Evolutionary conservation across 75 land plant species (phyloP).

Genomic region (Selaginella moellendorffii): DNA sequence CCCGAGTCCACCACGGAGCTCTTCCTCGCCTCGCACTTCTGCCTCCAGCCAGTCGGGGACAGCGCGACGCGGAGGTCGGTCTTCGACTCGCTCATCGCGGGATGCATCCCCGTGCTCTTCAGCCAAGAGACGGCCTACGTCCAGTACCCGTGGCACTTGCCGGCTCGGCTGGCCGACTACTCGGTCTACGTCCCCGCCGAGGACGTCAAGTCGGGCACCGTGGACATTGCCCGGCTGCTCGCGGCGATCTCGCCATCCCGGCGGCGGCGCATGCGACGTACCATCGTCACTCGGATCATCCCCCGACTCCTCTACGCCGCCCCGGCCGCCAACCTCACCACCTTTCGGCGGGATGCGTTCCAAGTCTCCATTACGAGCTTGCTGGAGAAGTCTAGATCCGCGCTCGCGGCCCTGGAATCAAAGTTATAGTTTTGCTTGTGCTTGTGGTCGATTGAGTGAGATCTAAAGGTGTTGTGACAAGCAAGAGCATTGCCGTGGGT

Average conservation of each 20-base stretch:
- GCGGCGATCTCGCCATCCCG: conserved; percentile 14
- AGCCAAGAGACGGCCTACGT: conserved; percentile 32
- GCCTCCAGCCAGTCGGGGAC: conserved; percentile 56
- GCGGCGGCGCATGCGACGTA: conserved; percentile 39
- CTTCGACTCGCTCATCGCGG: conserved; percentile 40
- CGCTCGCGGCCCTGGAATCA: no score
- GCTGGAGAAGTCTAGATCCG: neutral
- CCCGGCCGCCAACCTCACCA: conserved; percentile 11
- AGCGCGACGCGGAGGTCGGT: conserved; percentile 53
- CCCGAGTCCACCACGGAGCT: conserved; percentile 29
- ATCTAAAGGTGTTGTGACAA: no score
- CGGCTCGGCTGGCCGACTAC: conserved; percentile 26
- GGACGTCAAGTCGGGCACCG: conserved; percentile 7
- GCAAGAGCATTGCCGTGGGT: no score
- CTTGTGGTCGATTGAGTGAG: no score
- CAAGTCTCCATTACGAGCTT: conserved; percentile 18
- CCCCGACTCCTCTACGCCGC: conserved; percentile 46
- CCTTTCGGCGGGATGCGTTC: conserved; percentile 26
- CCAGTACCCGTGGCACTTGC: conserved; percentile 55
- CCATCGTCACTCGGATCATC: conserved; percentile 32
- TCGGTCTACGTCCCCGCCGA: conserved; percentile 33
- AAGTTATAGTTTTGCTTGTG: no score
- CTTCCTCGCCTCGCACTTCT: conserved; percentile 43
- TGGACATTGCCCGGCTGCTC: neutral
- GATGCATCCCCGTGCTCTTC: conserved; percentile 51